Conservation (phyloP, 441 rosid genomes). For the Omphalea diandra region DNA sequence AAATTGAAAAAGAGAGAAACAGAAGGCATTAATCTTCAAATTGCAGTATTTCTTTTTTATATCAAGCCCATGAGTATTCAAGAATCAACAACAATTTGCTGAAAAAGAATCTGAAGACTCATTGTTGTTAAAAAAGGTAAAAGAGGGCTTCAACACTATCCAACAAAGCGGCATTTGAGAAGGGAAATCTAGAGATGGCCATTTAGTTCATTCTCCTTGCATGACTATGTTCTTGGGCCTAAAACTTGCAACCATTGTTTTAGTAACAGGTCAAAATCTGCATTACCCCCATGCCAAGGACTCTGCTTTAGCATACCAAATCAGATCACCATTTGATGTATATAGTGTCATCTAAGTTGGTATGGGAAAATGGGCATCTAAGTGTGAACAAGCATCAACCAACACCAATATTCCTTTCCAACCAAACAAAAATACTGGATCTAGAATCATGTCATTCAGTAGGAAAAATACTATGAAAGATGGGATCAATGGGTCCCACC, state of each 20-base stretch:
- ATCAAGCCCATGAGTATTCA: constrained; percentile 6
- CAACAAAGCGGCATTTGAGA: neutral
- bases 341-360: neutral
- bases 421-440: neutral
- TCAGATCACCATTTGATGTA: neutral
- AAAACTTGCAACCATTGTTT: neutral
- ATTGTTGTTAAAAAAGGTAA: neutral
- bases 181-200: neutral
- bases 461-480: neutral
- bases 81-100: neutral
- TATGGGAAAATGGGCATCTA: neutral
- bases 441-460: neutral
- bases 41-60: neutral
- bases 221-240: neutral
- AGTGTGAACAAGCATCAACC: constrained; percentile 8
- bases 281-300: neutral
- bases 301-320: neutral
- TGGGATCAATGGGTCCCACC: neutral
- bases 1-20: constrained; percentile 14
- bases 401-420: neutral
- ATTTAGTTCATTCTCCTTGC: neutral
- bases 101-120: neutral
- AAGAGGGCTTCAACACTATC: neutral
- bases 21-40: constrained; percentile 12
- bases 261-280: neutral